A percentile compares a stretch with the other conserved stretches of the same genome.
Evolutionary conservation across 2,329 filamentous ascomycete genomes (phyloP).

Genomic region (Didymella pomorum): DNA sequence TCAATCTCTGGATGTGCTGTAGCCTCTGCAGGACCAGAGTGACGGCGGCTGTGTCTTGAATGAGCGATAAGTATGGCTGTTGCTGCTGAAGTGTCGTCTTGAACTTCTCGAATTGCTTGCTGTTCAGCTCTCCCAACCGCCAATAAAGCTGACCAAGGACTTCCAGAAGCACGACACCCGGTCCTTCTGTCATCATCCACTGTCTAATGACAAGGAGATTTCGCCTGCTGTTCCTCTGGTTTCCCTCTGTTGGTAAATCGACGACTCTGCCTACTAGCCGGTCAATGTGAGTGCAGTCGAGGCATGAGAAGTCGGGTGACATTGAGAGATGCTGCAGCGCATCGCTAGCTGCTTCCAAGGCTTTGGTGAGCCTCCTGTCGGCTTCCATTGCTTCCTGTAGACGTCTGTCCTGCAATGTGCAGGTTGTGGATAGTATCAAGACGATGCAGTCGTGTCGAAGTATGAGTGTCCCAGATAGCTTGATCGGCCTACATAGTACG

Average conservation of each 20-base stretch:
- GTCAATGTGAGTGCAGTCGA: conserved; percentile 48
- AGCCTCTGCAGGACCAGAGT: conserved; percentile 45
- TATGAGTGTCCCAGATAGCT: neutral
- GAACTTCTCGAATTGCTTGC: conserved; percentile 49
- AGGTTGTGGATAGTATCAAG: neutral
- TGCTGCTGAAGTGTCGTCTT: conserved; percentile 40
- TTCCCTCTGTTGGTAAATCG: conserved; percentile 47
- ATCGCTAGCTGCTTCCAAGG: conserved; percentile 45
- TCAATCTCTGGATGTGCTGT: conserved; percentile 43
- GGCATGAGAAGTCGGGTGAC: conserved; percentile 39
- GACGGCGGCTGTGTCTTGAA: conserved; percentile 36
- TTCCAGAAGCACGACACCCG: conserved; percentile 43
- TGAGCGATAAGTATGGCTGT: conserved; percentile 38
- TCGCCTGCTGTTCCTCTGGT: conserved; percentile 46
- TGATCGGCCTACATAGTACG: conserved; percentile 11
- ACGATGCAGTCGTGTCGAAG: no score
- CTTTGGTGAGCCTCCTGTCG: conserved; percentile 43
- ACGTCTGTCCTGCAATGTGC: neutral
- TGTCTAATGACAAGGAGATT: conserved; percentile 46
- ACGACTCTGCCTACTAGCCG: conserved; percentile 45
- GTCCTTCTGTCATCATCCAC: conserved; percentile 47
- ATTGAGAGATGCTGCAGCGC: conserved; percentile 47
- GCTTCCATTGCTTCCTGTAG: conserved; percentile 35
- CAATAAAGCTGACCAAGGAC: conserved; percentile 49
- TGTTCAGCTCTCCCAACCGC: conserved; percentile 48